A percentile compares a stretch with the other conserved stretches of the same genome.
These are phyloP conservation scores for Lentithecium fluviatile DNA, from an alignment of 495 filamentous ascomycete species.

Conservation along the genomic window DNA sequence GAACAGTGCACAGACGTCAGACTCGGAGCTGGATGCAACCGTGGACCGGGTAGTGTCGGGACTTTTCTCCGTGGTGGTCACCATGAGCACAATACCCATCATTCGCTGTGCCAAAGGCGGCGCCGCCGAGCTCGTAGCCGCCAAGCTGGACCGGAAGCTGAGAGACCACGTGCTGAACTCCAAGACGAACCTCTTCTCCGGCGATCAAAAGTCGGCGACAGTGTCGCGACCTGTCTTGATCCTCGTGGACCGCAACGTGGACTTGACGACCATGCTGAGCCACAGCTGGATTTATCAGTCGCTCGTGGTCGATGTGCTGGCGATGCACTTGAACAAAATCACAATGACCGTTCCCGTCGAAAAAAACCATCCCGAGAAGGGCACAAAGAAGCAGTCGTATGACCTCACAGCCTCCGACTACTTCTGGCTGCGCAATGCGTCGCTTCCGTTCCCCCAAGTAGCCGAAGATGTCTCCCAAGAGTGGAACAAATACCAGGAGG, in stretches of 20 bases:
- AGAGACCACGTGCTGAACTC: slow-evolving; percentile 96
- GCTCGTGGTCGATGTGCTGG: slow-evolving; percentile 88
- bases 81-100: slow-evolving; percentile 92
- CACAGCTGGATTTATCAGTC: slow-evolving; percentile 99
- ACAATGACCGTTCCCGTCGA: slow-evolving; percentile 82
- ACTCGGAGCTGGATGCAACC: slow-evolving; percentile 81
- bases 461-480: slow-evolving; percentile 94
- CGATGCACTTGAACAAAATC: slow-evolving; percentile 94
- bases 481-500: slow-evolving; percentile 90
- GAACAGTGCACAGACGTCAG: slow-evolving; percentile 87
- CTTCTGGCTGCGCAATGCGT: slow-evolving; percentile 96
- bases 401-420: slow-evolving; percentile 90
- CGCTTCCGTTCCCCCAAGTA: slow-evolving; percentile 90
- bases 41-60: slow-evolving; percentile 92
- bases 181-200: slow-evolving; percentile 89
- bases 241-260: slow-evolving; percentile 87
- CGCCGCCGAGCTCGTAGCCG: slow-evolving; percentile 90
- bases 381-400: slow-evolving; percentile 77
- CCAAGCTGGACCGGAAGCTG: slow-evolving; percentile 90
- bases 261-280: slow-evolving; percentile 96
- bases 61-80: slow-evolving; percentile 93
- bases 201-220: slow-evolving; percentile 52
- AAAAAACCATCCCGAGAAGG: slow-evolving; percentile 67
- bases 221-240: slow-evolving; percentile 77
- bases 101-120: slow-evolving; percentile 89